phyloP scores from a whole-genome alignment of 345 rosid species.

The Cardamine chenopodiifolia region DNA sequence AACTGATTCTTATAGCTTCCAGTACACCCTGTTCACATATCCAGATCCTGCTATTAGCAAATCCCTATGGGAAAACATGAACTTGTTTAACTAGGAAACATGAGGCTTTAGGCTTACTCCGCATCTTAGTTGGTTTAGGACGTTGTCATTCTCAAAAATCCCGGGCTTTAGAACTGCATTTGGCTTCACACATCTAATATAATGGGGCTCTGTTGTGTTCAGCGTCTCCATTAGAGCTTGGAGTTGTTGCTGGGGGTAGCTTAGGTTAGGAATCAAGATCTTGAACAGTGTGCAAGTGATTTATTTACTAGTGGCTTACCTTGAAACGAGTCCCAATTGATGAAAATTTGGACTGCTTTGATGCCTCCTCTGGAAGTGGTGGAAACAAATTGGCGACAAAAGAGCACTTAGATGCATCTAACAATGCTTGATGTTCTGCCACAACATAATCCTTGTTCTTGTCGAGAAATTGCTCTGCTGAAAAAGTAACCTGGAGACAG shows the following conservation, averaged over 20 bases:
- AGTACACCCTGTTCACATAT: constrained; percentile 70
- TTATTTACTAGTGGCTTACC: constrained; percentile 42
- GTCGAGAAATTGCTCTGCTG: constrained; percentile 74
- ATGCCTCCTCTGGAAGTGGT: constrained; percentile 69
- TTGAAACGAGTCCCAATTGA: constrained; percentile 80
- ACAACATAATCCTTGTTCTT: constrained; percentile 81
- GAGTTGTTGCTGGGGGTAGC: constrained; percentile 61
- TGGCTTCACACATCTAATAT: constrained; percentile 73
- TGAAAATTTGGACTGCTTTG: constrained; percentile 77
- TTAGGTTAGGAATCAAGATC: constrained; percentile 36
- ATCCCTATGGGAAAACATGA: constrained; percentile 8
- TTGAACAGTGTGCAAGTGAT: constrained; percentile 17
- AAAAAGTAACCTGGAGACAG: constrained; percentile 59
- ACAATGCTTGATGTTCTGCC: constrained; percentile 76
- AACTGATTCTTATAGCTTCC: constrained; percentile 82
- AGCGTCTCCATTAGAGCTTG: constrained; percentile 67
- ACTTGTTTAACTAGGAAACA: constrained; percentile 14
- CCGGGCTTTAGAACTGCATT: constrained; percentile 61
- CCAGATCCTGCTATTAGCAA: constrained; percentile 18
- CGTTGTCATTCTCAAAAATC: constrained; percentile 59
- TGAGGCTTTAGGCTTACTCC: constrained; percentile 50
- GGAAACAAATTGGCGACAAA: constrained; percentile 78
- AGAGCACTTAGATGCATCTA: constrained; percentile 61
- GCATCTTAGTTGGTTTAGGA: constrained; percentile 64
- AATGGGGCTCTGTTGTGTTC: constrained; percentile 68